Evolutionary conservation across 805 yeast genomes (phyloP), one percentile per base, ranked within the genome.

Genomic region (Lipomyces yamanashiensis): DNA sequence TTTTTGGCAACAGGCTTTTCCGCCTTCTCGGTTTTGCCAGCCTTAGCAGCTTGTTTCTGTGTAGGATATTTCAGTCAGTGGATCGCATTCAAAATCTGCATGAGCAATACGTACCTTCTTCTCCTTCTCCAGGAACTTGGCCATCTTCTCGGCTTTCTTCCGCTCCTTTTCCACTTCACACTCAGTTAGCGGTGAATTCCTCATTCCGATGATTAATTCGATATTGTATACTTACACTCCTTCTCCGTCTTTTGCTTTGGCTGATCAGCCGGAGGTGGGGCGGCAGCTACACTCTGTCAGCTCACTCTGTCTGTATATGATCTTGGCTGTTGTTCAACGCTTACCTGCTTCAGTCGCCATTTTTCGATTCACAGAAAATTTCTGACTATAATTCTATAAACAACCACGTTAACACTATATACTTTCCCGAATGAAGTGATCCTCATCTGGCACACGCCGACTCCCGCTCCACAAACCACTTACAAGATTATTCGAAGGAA

Each of bases 91-190:
- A 23, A 40, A 23, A 49, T 17, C 6, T 17, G 9, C 10, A 43
- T 17, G 1, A 7, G 43, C 28, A 50, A 7, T 52, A 28, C 5
- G 15, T 43, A 59, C 66, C 76, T 90, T 91, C 73, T 89, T 81
- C 78, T 88, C 85, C 74, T 89, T 89, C 58, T 98, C 98, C 71
- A 86, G 84, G 77, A 93, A 93, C 76, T 90, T 90, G 74, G 96
- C 92, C 70, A 89, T 78, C 75, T 90, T 90, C 79, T 90, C 97
- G 60, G 96, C 96, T 82, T 90, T 90, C 81, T 90, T 90, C 73
- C 87, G 84, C 78, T 90, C 96, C 74, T 89, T 90, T 76, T 90
- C 96, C 59, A 90, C 69, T 66, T n/a, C 3, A 19, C 50, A 28
- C 59, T 54, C 17, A 23, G 12, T 37, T 10, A 47, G 47, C n/a